Conservation (phyloP, 306 rosid genomes). For the Cicer yamashitae region DNA sequence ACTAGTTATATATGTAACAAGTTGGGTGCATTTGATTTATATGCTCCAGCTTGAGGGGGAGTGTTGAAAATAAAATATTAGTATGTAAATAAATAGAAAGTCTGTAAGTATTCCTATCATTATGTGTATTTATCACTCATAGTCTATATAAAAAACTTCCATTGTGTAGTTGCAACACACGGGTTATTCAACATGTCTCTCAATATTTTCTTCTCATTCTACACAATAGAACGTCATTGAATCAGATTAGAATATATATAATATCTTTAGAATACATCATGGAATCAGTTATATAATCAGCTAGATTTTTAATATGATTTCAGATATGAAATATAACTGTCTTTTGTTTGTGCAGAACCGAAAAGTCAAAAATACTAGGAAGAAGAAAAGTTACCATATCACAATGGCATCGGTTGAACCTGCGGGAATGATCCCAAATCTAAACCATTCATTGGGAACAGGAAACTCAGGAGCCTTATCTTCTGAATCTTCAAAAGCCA, state of each 20-base stretch:
- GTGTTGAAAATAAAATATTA: no score
- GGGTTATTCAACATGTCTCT: no score
- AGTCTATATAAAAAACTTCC: no score
- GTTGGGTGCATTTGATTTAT: no score
- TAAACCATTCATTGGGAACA: constrained; percentile 64
- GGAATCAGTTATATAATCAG: not conserved
- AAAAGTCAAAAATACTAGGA: constrained; percentile 34
- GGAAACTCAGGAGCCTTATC: constrained; percentile 64
- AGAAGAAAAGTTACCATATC: constrained; percentile 68
- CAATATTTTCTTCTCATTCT: no score
- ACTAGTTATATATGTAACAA: no score
- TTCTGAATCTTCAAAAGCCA: constrained; percentile 56
- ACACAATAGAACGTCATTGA: not conserved
- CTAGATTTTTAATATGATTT: not conserved
- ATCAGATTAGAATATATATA: not conserved
- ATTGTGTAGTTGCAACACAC: no score
- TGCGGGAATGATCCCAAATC: constrained; percentile 95
- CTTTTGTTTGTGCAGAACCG: constrained; percentile 5
- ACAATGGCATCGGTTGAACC: constrained; percentile 98
- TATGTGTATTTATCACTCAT: no score
- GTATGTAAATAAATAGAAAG: no score
- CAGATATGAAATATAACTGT: not conserved
- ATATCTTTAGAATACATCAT: not conserved
- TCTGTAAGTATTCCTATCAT: no score
- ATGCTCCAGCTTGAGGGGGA: no score